Conservation (phyloP, 2,329 filamentous ascomycete genomes). For the Clonostachys solani region DNA sequence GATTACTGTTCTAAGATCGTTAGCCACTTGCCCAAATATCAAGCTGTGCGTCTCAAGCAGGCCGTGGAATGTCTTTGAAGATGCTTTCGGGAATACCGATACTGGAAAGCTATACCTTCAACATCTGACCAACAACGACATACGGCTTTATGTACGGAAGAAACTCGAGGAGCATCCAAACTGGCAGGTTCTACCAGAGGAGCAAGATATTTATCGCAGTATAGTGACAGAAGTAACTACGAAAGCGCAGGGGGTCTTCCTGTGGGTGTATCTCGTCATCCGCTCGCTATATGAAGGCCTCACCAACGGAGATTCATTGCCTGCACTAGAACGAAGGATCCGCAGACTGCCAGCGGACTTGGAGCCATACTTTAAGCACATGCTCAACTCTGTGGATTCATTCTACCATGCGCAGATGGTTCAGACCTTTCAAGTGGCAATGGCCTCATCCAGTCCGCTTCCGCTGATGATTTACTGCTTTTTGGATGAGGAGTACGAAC, state of each 20-base stretch:
- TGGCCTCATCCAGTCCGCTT: not conserved
- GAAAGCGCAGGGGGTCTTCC: conserved; percentile 4
- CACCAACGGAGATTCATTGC: conserved; percentile 1
- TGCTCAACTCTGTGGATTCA: conserved; percentile 2
- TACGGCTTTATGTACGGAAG: conserved; percentile 1
- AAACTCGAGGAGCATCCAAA: not conserved
- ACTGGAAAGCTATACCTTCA: not conserved
- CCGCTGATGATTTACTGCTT: not conserved
- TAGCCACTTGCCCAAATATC: conserved; percentile 5
- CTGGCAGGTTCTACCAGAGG: not conserved
- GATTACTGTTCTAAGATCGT: not conserved
- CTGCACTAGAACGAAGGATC: not conserved
- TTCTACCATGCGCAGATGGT: conserved; percentile 3
- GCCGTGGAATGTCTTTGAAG: conserved; percentile 10
- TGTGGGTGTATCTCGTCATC: conserved; percentile 5
- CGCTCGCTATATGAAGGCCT: conserved; percentile 1
- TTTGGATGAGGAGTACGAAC: conserved; percentile 1
- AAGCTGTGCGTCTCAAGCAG: conserved; percentile 24
- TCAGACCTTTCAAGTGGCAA: conserved; percentile 1
- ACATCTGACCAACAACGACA: conserved; percentile 1
- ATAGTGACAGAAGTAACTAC: conserved; percentile 1
- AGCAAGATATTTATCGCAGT: not conserved
- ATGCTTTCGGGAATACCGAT: not conserved
- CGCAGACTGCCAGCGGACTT: conserved; percentile 1
- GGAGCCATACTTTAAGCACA: conserved; percentile 2